Conservation (phyloP, 768 basidiomycete species). For the Mycena metata region DNA sequence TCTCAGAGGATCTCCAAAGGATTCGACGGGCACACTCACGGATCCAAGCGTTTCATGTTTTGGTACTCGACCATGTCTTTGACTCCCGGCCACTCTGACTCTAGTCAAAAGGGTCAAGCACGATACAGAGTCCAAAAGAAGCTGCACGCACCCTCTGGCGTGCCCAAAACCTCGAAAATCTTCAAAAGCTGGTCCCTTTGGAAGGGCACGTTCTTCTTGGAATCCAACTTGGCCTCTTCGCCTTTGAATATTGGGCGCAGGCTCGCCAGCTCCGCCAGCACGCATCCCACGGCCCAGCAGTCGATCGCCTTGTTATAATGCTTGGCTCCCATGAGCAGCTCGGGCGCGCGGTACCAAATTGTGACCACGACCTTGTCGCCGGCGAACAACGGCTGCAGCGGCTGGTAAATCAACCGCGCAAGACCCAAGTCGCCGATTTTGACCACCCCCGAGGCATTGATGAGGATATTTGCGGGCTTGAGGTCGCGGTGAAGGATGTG, state of each 20-base stretch:
- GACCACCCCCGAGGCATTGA: conserved; percentile 88
- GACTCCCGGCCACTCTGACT: conserved; percentile 89
- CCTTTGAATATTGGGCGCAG: conserved; percentile 98
- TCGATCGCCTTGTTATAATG: conserved; percentile 98
- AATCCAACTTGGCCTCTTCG: conserved; percentile 97
- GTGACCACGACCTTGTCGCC: conserved; percentile 99
- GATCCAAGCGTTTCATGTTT: conserved; percentile 84
- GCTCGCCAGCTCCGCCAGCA: conserved; percentile 95
- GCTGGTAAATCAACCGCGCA: conserved; percentile 91
- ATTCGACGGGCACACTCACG: conserved; percentile 55
- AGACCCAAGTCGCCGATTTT: conserved; percentile 99
- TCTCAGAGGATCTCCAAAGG: neutral
- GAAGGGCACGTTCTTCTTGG: conserved; percentile 97
- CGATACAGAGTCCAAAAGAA: neutral
- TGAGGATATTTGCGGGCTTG: conserved; percentile 98
- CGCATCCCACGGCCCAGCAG: conserved; percentile 98
- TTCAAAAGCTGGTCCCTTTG: conserved; percentile 95
- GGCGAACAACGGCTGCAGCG: conserved; percentile 90
- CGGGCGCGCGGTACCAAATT: conserved; percentile 99
- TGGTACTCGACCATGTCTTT: conserved; percentile 90
- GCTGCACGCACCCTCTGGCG: conserved; percentile 77
- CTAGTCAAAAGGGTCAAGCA: conserved; percentile 54
- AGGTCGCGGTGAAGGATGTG: conserved; percentile 98
- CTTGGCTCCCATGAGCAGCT: conserved; percentile 94
- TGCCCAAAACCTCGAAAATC: conserved; percentile 96